These are phyloP conservation scores for Colletotrichum noveboracense DNA, from an alignment of 2,329 filamentous ascomycete genomes.

Conservation along the genomic window DNA sequence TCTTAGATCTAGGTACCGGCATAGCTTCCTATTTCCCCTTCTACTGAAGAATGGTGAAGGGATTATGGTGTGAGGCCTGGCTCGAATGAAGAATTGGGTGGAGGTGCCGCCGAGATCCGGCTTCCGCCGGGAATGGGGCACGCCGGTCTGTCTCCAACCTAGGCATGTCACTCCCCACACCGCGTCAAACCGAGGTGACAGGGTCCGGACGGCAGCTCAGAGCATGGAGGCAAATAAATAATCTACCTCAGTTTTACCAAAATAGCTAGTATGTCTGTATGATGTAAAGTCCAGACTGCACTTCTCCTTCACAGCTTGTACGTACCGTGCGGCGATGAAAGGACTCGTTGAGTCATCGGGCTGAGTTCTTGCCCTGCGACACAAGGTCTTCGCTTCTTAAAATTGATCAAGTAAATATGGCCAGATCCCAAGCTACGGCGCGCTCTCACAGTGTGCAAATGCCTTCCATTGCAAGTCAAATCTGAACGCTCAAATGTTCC, in stretches of 20 bases:
- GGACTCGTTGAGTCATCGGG: background rate
- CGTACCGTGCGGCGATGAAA: background rate
- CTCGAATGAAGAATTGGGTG: background rate
- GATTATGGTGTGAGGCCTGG: background rate
- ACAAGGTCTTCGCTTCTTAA: background rate
- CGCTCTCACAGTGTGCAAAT: background rate
- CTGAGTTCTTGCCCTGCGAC: background rate
- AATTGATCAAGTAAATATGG: background rate
- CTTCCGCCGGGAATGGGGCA: background rate
- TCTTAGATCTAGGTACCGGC: background rate
- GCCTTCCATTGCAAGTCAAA: background rate
- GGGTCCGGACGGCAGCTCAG: background rate
- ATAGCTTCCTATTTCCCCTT: background rate
- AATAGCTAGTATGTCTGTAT: background rate
- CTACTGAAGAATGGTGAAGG: background rate
- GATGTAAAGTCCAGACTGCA: background rate
- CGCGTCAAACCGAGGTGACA: background rate
- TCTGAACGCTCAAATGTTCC: background rate
- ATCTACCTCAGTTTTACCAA: background rate
- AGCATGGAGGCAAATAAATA: background rate
- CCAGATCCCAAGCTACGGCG: background rate
- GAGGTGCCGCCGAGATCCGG: background rate
- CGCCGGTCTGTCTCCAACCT: background rate
- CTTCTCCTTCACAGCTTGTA: background rate
- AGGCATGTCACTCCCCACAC: background rate